Evolutionary conservation across 257 asterid genomes (phyloP), one percentile per base, ranked within the genome.

Genomic region (Solanum lignicaule): DNA sequence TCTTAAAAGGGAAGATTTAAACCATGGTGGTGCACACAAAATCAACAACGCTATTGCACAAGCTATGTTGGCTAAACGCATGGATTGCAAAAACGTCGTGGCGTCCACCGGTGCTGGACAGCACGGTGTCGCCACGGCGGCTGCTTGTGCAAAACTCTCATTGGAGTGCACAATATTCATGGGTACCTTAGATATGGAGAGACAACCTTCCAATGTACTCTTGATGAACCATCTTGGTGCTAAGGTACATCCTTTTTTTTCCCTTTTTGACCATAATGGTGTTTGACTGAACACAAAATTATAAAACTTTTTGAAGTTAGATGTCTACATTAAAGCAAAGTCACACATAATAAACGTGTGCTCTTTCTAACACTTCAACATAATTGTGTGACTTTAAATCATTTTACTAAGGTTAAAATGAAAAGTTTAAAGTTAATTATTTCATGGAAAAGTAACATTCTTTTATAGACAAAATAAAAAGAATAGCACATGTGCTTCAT

Each of bases 11-110:
- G 99, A 96, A 76, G 98, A 95, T 87, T 90, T 96, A 43, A 91
- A 90, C 81, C 94, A 96, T 21, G 87, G 93, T 11, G 99, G 99
- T 81, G 94, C 98, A 8, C 98, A 96, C 92, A 94, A 95, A 62
- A 96, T 96, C 72, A 96, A 95, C 94, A 96, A 95, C 58, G 98
- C 98, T 82, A 81, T 95, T n/a, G 98, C 94, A 52, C 98, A 96
- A 90, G 98, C 96, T 4, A 91, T 96, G 98, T 91, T 96, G 1
- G 98, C 99, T 87, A 93, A 93, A 62, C 98, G 96, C 65, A 86
- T 96, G 87, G 95, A 93, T 10, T 88, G 91, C 52, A 90, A 76
- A n/a, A 87, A 85, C 0, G 87, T 95, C 5, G 88, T 94, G 20
- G 91, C 98, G 0, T 95, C 97, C 90, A 95, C 98, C 1, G 98